These are phyloP conservation scores for Groenewaldozyma salmanticensis DNA, from an alignment of 805 yeast genomes.

Conservation along the genomic window DNA sequence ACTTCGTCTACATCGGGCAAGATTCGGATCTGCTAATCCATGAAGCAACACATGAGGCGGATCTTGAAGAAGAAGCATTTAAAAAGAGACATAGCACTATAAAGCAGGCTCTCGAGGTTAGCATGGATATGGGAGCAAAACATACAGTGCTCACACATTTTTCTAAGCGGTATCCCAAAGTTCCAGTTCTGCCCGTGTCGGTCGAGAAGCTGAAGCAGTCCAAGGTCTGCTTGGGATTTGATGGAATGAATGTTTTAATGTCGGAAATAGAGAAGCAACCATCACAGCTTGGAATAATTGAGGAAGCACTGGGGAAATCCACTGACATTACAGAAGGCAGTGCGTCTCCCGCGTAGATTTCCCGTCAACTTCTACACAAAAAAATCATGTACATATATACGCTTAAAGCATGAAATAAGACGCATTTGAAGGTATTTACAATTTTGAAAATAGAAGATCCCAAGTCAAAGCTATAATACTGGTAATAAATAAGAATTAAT, in stretches of 20 bases:
- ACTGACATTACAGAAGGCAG: too few relatives aligned
- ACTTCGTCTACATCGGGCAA: constrained; percentile 57
- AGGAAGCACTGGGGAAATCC: constrained; percentile 13
- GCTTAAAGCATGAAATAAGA: too few relatives aligned
- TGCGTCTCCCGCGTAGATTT: too few relatives aligned
- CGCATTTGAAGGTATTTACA: too few relatives aligned
- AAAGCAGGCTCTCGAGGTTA: constrained; percentile 70
- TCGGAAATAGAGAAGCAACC: constrained; percentile 32
- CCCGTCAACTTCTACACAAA: too few relatives aligned
- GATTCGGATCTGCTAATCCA: constrained; percentile 72
- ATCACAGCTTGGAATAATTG: constrained; percentile 16
- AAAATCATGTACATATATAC: too few relatives aligned
- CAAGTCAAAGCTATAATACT: too few relatives aligned
- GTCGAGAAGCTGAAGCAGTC: constrained; percentile 1
- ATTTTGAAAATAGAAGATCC: too few relatives aligned
- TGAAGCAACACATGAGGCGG: constrained; percentile 88
- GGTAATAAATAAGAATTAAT: too few relatives aligned
- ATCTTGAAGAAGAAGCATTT: constrained; percentile 63
- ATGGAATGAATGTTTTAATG: constrained; percentile 47
- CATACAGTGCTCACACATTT: constrained; percentile 80
- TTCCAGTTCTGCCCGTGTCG: constrained; percentile 28
- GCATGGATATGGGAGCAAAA: constrained; percentile 60
- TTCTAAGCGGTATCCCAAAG: constrained; percentile 73
- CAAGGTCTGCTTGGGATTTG: constrained; percentile 46
- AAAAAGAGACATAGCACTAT: constrained; percentile 81